Base-by-base conservation (phyloP, 2,329 filamentous ascomycete species). In the Monilinia fructigena region DNA sequence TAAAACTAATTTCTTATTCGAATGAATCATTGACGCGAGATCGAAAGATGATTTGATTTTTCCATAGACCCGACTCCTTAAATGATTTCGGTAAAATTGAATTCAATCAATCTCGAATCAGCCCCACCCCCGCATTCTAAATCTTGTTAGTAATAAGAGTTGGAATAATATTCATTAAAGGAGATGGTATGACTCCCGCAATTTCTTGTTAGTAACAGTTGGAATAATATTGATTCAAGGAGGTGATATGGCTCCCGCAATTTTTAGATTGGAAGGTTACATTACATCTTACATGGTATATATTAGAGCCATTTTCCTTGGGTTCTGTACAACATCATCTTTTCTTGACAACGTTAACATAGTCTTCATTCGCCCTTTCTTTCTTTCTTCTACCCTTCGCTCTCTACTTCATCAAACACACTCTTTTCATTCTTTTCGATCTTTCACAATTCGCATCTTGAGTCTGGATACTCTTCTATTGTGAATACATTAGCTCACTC, bases 391-490 rank as follows among this genome's bases (percentile, higher is more conserved):
- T 40, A 50, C 31, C 38, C 35, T 47, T 50, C 58, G n/a, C 58
- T 59, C 42, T 61, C 47, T 48, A 23, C 45, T 50, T 59, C 2
- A 38, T 7, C 3, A 26, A 16, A 48, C 35, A 47, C 55, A n/a
- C 10, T 31, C 12, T 14, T 59, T 50, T 18, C 56, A 38, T 23
- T 35, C 20, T 35, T 35, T 58, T 50, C 28, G 6, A 38, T 40
- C 28, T 23, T 48, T 38, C n/a, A 16, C 10, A 2, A 26, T 38
- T 20, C 2, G 5, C 28, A 16, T 23, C 31, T 35, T n/a, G 58
- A 50, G 58, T 61, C 58, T 50, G 58, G 58, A 61, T 11, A 61
- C 58, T 61, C 58, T 50, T 59, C 48, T 35, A 12, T 8, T 60
- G 4, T 50, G 23, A 45, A 50, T 20, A 50, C 14, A 40, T 50